Conservation (phyloP, 2,329 filamentous ascomycete genomes). For the Trichophaea hybrida region DNA sequence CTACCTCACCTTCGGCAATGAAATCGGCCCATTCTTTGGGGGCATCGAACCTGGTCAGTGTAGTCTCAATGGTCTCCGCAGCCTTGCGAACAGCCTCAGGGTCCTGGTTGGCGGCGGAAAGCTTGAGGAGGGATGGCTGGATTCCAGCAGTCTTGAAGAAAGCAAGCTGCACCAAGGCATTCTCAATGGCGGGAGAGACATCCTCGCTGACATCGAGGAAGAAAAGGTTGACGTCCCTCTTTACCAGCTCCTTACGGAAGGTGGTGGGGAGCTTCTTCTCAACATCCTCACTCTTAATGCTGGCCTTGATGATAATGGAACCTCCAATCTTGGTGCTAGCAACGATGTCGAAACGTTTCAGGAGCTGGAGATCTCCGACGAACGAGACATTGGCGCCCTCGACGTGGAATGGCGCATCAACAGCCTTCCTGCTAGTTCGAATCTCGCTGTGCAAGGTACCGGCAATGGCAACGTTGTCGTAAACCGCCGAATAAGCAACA, state of each 20-base stretch:
- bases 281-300: slow-evolving; percentile 71
- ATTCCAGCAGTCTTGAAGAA: slow-evolving; percentile 68
- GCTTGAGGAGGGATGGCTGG: slow-evolving; percentile 45
- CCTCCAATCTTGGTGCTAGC: slow-evolving; percentile 55
- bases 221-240: slow-evolving; percentile 57
- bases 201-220: slow-evolving; percentile 62
- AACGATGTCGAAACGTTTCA: slow-evolving; percentile 63
- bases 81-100: slow-evolving; percentile 43
- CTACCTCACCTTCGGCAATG: slow-evolving; percentile 42
- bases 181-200: slow-evolving; percentile 46
- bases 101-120: slow-evolving; percentile 45
- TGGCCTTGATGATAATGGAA: slow-evolving; percentile 59
- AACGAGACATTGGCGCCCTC: slow-evolving; percentile 65
- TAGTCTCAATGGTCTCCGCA: slow-evolving; percentile 40
- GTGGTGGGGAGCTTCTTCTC: slow-evolving; percentile 67
- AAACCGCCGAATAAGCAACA: slow-evolving; percentile 43
- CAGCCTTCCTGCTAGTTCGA: slow-evolving; percentile 67
- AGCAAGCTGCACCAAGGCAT: slow-evolving; percentile 60
- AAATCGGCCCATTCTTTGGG: slow-evolving; percentile 67
- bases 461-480: slow-evolving; percentile 54
- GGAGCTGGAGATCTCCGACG: slow-evolving; percentile 63
- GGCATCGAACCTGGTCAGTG: slow-evolving; percentile 58
- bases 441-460: slow-evolving; percentile 60
- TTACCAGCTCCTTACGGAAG: slow-evolving; percentile 56
- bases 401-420: slow-evolving; percentile 73